Percentiles rank a stretch among this genome's conserved stretches.
Conservation (phyloP, 2,329 filamentous ascomycete species). For the Dactylella cylindrospora region DNA sequence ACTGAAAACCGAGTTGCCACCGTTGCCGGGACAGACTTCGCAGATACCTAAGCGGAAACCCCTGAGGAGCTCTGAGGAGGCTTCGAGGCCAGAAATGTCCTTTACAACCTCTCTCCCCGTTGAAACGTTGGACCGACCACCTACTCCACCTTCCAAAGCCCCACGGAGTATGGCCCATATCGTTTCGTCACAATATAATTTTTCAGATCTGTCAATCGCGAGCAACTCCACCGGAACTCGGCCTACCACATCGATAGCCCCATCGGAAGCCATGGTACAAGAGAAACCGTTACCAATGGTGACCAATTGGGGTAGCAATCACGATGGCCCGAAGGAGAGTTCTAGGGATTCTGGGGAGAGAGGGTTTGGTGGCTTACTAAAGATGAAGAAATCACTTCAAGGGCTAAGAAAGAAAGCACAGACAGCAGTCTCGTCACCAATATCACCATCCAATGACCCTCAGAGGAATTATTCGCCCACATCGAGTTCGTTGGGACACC, state of each 20-base stretch:
- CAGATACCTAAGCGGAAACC: conserved; percentile 41
- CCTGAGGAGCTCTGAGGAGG: conserved; percentile 26
- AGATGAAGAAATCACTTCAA: conserved; percentile 43
- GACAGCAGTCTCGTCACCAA: conserved; percentile 19
- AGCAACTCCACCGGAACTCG: conserved; percentile 18
- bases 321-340: conserved; percentile 9
- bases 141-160: conserved; percentile 35
- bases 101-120: neutral
- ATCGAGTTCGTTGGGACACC: conserved; percentile 12
- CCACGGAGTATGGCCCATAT: conserved; percentile 9
- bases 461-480: conserved; percentile 39
- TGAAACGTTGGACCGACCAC: conserved; percentile 23
- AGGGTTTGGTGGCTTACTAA: conserved; percentile 37
- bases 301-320: conserved; percentile 11
- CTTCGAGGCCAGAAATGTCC: conserved; percentile 13
- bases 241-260: conserved; percentile 3
- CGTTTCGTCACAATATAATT: conserved; percentile 18
- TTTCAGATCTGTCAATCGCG: conserved; percentile 22
- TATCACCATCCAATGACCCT: conserved; percentile 29
- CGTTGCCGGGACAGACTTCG: conserved; percentile 33
- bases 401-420: conserved; percentile 40
- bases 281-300: conserved; percentile 36
- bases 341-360: conserved; percentile 27
- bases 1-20: conserved; percentile 36
- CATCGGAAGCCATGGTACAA: conserved; percentile 8